Conservation (phyloP, 1,139 yeast genomes). For the Yamadazyma kanchanaburiensis region DNA sequence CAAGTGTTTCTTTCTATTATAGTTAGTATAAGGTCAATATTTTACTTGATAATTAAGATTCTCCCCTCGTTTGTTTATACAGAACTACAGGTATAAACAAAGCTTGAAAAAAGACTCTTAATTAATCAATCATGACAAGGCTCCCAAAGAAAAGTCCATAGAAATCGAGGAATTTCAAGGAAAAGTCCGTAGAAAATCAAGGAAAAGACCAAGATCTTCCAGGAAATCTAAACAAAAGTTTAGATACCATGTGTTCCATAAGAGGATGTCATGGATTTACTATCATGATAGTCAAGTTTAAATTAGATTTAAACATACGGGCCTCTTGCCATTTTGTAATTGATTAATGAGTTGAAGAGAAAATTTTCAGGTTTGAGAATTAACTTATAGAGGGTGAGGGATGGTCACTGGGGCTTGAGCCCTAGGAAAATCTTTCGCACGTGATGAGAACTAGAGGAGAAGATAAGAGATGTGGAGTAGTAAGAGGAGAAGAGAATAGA, state of each 20-base stretch:
- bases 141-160: too few species aligned
- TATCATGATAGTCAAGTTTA: constrained; percentile 5
- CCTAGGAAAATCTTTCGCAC: too few species aligned
- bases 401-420: too few species aligned
- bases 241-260: constrained; percentile 11
- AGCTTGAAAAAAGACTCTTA: constrained; percentile 3
- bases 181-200: too few species aligned
- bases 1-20: constrained; percentile 33
- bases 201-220: constrained; percentile 5
- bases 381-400: too few species aligned
- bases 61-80: constrained; percentile 1
- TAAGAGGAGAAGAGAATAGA: too few species aligned
- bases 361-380: too few species aligned
- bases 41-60: neutral
- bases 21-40: constrained; percentile 3
- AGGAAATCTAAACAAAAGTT: neutral
- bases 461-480: too few species aligned
- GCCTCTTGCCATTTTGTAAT: constrained; percentile 85
- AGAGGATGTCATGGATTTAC: constrained; percentile 8
- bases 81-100: neutral
- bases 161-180: too few species aligned
- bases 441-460: too few species aligned
- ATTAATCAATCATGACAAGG: constrained; percentile 27
- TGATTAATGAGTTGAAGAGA: constrained; percentile 6
- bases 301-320: constrained; percentile 55